phyloP scores from a whole-genome alignment of 176 grass and related monocot genomes.

The Tillandsia fasciculata region DNA sequence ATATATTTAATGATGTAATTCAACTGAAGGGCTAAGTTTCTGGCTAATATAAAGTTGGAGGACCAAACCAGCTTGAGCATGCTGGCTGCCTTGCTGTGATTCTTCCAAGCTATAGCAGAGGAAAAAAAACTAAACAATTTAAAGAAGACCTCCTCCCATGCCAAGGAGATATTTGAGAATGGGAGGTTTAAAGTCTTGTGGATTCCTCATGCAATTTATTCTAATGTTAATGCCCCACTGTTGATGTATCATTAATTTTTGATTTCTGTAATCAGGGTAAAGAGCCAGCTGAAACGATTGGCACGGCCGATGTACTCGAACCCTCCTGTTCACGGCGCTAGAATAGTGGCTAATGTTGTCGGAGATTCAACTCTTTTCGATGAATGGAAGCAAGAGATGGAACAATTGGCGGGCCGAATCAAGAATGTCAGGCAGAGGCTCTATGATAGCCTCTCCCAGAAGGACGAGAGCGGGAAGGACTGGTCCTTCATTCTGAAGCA shows the following conservation, averaged over 20 bases:
- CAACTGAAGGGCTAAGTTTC: neutral
- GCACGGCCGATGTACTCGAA: conserved; percentile 95
- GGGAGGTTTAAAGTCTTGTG: too few species aligned
- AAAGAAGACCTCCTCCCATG: too few species aligned
- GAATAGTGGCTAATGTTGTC: conserved; percentile 85
- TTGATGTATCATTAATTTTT: neutral
- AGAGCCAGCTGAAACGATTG: conserved; percentile 94
- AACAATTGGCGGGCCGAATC: conserved; percentile 80
- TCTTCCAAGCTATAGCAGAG: too few species aligned
- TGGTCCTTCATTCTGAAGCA: conserved; percentile 93
- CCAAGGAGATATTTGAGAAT: too few species aligned
- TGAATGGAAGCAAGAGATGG: conserved; percentile 97
- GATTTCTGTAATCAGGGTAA: conserved; percentile 43
- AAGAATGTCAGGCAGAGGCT: conserved; percentile 85
- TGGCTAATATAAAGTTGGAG: too few species aligned
- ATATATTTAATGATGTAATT: too few species aligned
- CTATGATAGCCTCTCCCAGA: conserved; percentile 53
- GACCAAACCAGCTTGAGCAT: too few species aligned
- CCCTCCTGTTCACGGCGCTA: conserved; percentile 81
- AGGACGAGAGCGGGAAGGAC: conserved; percentile 78
- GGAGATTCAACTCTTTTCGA: conserved; percentile 74
- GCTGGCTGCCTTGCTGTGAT: too few species aligned
- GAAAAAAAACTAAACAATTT: too few species aligned
- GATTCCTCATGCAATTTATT: too few species aligned
- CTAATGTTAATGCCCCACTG: too few species aligned